Percentiles rank a stretch among this genome's conserved stretches.
Conservation (phyloP, 2,329 filamentous ascomycete genomes). For the Aspergillus caelatus region DNA sequence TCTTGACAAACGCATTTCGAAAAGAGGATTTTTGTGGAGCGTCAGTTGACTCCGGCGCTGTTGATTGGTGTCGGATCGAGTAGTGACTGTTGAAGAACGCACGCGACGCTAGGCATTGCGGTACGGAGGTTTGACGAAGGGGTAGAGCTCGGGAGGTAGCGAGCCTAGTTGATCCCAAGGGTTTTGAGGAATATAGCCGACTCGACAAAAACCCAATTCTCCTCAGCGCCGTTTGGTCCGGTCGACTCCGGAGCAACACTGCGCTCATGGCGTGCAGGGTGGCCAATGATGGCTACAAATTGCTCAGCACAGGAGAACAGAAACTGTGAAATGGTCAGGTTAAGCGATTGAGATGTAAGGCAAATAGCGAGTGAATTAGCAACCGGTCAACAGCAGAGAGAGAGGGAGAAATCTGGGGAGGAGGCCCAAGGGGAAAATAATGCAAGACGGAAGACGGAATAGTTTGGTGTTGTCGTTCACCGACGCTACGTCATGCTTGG, state of each 20-base stretch:
- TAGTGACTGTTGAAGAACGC: constrained; percentile 24
- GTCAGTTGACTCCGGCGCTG: constrained; percentile 27
- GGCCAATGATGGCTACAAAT: not conserved
- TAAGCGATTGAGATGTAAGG: not conserved
- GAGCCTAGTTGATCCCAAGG: constrained; percentile 13
- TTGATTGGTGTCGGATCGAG: constrained; percentile 36
- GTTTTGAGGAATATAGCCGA: constrained; percentile 23
- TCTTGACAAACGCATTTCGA: constrained; percentile 64
- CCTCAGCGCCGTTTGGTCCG: constrained; percentile 30
- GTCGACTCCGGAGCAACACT: constrained; percentile 34
- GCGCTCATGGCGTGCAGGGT: constrained; percentile 31
- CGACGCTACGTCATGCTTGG: constrained; percentile 11
- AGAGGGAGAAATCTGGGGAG: not conserved
- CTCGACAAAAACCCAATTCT: constrained; percentile 27
- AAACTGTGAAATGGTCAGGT: not conserved
- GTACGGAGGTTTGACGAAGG: constrained; percentile 21
- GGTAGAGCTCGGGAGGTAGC: constrained; percentile 24
- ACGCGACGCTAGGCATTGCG: constrained; percentile 27
- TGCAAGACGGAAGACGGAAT: not conserved
- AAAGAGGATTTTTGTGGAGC: constrained; percentile 33
- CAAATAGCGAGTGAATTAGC: not conserved
- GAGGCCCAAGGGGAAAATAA: not conserved
- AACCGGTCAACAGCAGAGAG: not conserved
- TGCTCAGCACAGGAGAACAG: not conserved
- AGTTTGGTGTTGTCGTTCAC: not conserved